A percentile compares a stretch with the other conserved stretches of the same genome.
phyloP scores from a whole-genome alignment of 768 basidiomycete species.

The Phanerochaete carnosa region DNA sequence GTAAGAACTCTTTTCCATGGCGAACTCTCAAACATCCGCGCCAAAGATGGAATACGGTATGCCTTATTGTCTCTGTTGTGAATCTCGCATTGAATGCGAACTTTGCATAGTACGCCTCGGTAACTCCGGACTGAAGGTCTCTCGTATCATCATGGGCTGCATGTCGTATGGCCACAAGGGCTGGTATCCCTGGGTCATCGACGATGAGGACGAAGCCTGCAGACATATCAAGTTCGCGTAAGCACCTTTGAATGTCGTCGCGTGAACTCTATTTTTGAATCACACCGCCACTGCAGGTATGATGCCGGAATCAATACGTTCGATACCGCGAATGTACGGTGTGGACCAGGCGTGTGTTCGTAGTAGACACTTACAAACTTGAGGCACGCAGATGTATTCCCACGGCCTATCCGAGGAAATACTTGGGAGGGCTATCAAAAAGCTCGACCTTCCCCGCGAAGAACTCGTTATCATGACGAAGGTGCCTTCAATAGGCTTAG shows the following conservation, averaged over 20 bases:
- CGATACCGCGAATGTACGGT: constrained; percentile 28
- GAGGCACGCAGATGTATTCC: constrained; percentile 27
- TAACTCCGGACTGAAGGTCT: constrained; percentile 38
- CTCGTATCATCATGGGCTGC: constrained; percentile 34
- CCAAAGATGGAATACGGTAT: constrained; percentile 13
- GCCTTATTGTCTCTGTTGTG: background rate
- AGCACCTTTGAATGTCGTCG: constrained; percentile 4
- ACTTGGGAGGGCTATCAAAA: constrained; percentile 44
- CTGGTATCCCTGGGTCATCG: constrained; percentile 36
- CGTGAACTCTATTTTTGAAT: background rate
- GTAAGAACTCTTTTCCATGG: too few relatives aligned
- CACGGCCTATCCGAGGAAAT: constrained; percentile 39
- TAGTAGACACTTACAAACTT: background rate
- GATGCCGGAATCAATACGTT: constrained; percentile 37
- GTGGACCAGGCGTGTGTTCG: background rate
- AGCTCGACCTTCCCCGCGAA: constrained; percentile 38
- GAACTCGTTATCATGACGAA: constrained; percentile 48
- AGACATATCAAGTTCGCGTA: constrained; percentile 38
- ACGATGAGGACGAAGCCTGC: constrained; percentile 25
- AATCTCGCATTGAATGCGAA: background rate
- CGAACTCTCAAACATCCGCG: background rate
- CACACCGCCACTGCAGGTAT: constrained; percentile 20
- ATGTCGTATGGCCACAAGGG: constrained; percentile 24
- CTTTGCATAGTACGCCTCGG: constrained; percentile 35
- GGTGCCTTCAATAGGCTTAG: constrained; percentile 16